Evolutionary conservation across 306 rosid species (phyloP).

Genomic region (Datisca glomerata): DNA sequence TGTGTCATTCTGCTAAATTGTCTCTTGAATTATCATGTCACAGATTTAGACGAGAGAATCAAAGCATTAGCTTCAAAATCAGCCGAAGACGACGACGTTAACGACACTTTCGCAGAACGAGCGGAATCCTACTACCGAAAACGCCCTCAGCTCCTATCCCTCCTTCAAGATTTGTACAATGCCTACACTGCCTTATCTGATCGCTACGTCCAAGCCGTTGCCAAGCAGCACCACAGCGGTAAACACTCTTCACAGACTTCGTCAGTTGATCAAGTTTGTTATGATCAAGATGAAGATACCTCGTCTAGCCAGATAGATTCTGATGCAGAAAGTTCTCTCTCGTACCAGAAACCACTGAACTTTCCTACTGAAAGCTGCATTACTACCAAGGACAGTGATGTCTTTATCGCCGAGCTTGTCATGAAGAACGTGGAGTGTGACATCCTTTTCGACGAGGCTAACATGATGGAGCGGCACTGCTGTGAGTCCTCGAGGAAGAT

Average conservation of each 20-base stretch:
- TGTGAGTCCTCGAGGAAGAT: constrained; percentile 59
- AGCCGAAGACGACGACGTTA: constrained; percentile 28
- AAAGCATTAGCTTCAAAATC: constrained; percentile 31
- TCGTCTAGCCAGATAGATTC: constrained; percentile 41
- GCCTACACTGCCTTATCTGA: constrained; percentile 73
- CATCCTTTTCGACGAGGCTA: constrained; percentile 40
- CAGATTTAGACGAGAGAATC: constrained; percentile 85
- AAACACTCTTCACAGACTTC: constrained; percentile 50
- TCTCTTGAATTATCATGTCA: too few species aligned
- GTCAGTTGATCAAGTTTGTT: constrained; percentile 23
- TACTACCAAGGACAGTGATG: constrained; percentile 13
- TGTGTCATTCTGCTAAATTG: too few species aligned
- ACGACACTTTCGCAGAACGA: constrained; percentile 74
- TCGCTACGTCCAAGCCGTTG: constrained; percentile 52
- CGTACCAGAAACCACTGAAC: constrained; percentile 37
- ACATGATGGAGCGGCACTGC: constrained; percentile 33
- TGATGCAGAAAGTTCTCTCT: constrained; percentile 66
- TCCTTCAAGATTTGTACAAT: constrained; percentile 73
- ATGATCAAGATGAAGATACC: constrained; percentile 35
- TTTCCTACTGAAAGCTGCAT: constrained; percentile 8
- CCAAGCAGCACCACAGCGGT: constrained; percentile 36
- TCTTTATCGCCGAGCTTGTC: constrained; percentile 56
- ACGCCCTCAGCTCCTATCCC: constrained; percentile 72
- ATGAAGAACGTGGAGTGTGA: constrained; percentile 63
- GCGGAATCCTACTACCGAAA: constrained; percentile 81